Evolutionary conservation across 257 asterid genomes (phyloP).

Genomic region (Misopates orontium): DNA sequence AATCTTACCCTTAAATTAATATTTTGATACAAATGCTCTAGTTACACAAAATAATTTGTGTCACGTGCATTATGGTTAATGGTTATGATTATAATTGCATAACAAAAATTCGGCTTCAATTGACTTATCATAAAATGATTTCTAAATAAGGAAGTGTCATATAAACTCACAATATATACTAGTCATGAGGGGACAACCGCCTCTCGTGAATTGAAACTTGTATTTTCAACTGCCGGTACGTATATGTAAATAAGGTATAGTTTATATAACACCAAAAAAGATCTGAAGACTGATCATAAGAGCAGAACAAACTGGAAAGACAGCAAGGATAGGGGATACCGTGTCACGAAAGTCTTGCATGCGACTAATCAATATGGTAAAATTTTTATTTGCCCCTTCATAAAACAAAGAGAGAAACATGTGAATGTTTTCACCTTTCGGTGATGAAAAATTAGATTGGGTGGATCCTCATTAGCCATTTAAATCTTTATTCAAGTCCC

Average conservation of each 20-base stretch:
- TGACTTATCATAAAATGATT: not conserved
- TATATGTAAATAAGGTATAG: slow-evolving; percentile 25
- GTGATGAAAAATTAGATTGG: slow-evolving; percentile 22
- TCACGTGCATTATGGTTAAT: not conserved
- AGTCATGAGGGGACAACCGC: slow-evolving; percentile 6
- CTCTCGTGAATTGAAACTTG: not conserved
- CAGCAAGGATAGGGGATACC: slow-evolving; percentile 19
- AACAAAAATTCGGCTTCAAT: not conserved
- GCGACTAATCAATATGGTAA: slow-evolving; percentile 21
- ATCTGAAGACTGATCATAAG: slow-evolving; percentile 21
- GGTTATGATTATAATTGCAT: not conserved
- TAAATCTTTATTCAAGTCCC: slow-evolving; percentile 14
- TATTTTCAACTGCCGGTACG: slow-evolving; percentile 29
- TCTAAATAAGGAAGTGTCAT: too few relatives aligned
- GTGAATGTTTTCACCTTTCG: slow-evolving; percentile 58
- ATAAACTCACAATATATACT: slow-evolving; percentile 1
- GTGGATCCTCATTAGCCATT: slow-evolving; percentile 1
- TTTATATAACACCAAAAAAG: slow-evolving; percentile 29
- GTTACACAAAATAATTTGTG: not conserved
- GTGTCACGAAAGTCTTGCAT: slow-evolving; percentile 73
- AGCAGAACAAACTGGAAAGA: slow-evolving; percentile 25
- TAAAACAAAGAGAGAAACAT: slow-evolving; percentile 46
- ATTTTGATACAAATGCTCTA: not conserved
- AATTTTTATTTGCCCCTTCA: slow-evolving; percentile 27
- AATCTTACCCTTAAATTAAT: too few relatives aligned